Base-by-base conservation (phyloP, 345 rosid genomes). In the Gossypium raimondii region DNA sequence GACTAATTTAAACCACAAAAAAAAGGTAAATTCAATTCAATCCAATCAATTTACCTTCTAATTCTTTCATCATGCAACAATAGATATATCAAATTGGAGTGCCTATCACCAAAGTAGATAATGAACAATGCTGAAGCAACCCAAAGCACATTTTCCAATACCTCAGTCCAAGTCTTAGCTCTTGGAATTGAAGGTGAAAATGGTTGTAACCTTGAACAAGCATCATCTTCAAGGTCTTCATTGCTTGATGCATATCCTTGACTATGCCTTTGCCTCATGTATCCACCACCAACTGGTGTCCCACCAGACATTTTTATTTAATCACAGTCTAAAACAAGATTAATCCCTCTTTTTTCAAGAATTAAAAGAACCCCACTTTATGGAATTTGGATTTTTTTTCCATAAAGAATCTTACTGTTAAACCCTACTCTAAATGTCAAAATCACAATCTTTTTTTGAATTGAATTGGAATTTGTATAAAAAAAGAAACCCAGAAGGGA, bases 181-280 rank as follows among this genome's bases (percentile, higher is more conserved):
- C 86, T 79, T 3, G 86, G 87, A 44, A 58, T 79, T 59, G 82
- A 57, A 0, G 84, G 74, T 1, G 91, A 81, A 17, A 85, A 85
- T 43, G 88, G 87, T 8, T 87, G 87, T 1, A 58, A 77, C 81
- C 97, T 87, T n/a, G 97, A 94, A 76, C 90, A 90, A 13, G 97
- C 97, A 84, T 90, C 98, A 65, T 94, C 98, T 72, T 94, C 98
- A 69, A 90, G 83, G 75, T 92, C 95, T 71, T 94, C 98, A 45
- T 93, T 85, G 63, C 97, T 83, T 5, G 97, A 94, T 44, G 89
- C 91, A 82, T 91, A 90, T 0, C 98, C 98, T 82, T 85, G 97
- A 78, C 97, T 92, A 81, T 92, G 97, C 76, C 98, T 89, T 83
- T 92, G 98, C 83, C 97, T 89, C 87, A 90, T 87, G 78, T 86